Conservation (phyloP, 2,329 filamentous ascomycete genomes). For the Fusarium nurragi region DNA sequence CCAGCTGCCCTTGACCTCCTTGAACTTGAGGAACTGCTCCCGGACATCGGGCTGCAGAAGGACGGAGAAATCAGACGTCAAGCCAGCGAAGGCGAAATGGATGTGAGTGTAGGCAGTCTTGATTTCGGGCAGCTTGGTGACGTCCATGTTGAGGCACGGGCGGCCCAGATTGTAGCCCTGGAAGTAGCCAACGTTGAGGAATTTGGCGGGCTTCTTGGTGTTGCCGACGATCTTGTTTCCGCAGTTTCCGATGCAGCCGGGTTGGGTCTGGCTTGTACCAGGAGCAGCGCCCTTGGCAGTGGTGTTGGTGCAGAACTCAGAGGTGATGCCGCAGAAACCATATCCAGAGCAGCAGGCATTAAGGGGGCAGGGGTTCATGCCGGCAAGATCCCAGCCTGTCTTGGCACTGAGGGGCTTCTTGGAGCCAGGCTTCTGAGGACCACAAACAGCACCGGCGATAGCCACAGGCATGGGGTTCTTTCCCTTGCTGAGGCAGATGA, state of each 20-base stretch:
- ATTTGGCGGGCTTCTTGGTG: constrained; percentile 38
- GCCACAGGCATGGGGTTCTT: constrained; percentile 48
- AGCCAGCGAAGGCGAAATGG: constrained; percentile 47
- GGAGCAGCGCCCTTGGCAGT: constrained; percentile 43
- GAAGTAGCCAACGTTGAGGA: constrained; percentile 48
- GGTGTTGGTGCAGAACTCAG: constrained; percentile 54
- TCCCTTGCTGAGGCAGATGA: constrained; percentile 50
- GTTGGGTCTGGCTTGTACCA: constrained; percentile 40
- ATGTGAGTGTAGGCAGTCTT: constrained; percentile 46
- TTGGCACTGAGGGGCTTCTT: constrained; percentile 39
- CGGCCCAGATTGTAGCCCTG: constrained; percentile 46
- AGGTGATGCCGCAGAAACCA: constrained; percentile 57
- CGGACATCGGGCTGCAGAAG: constrained; percentile 33
- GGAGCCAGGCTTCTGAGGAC: constrained; percentile 47
- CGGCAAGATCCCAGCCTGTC: constrained; percentile 44
- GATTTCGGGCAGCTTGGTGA: constrained; percentile 31
- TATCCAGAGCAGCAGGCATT: constrained; percentile 55
- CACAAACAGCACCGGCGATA: constrained; percentile 47
- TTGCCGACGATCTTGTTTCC: constrained; percentile 47
- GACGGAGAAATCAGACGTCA: constrained; percentile 35
- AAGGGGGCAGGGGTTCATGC: constrained; percentile 58
- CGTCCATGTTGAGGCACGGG: constrained; percentile 47
- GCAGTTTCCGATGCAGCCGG: constrained; percentile 48
- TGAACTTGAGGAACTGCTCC: constrained; percentile 46
- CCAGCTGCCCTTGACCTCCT: constrained; percentile 39